Base-by-base conservation (phyloP, 1,284 basidiomycete species). In the Ceratobasidium sp. region DNA sequence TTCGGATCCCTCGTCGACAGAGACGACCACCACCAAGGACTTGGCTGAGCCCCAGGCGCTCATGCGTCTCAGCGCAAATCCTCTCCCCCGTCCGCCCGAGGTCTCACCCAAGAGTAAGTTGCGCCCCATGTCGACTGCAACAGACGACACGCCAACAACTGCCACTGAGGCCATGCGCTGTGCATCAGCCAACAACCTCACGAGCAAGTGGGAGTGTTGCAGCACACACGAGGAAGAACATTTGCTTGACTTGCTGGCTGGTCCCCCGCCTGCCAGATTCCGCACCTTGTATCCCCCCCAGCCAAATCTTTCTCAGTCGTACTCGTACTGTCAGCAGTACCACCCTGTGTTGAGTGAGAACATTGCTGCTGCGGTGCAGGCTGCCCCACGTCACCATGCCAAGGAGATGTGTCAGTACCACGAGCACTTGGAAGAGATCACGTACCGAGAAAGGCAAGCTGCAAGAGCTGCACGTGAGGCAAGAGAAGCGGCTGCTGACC, bases 401-500 rank as follows among this genome's bases (percentile, higher is more conserved):
- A 61, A 74, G 49, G 71, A 74, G 46, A 52, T 65, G 59, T 61
- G 71, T 22, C 34, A 61, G n/a, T 64, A 74, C 22, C 61, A 74
- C 17, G 49, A 74, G 61, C 61, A 74, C 61, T 46, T 64, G 49
- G 71, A 74, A 19, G 71, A 74, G 61, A 74, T 74, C 71, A 74
- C 65, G 61, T 74, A 74, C 71, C 70, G 70, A 22, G 70, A 74
- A n/a, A 59, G 59, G 22, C 70, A 74, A 46, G 70, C 70, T 22
- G 70, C 70, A 4, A 40, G 70, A 22, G 70, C 59, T 22, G 70
- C 70, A 29, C 57, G 70, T 4, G 70, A 74, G 32, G 70, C 70
- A 8, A 40, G 70, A 13, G 70, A 74, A 43, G 59, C 70, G n/a
- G 70, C 34, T 11, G 44, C 57, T 52, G 70, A 57, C 25, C 70